phyloP scores from a whole-genome alignment of 192 early-diverging fungal species.

The Backusella liffmaniae region DNA sequence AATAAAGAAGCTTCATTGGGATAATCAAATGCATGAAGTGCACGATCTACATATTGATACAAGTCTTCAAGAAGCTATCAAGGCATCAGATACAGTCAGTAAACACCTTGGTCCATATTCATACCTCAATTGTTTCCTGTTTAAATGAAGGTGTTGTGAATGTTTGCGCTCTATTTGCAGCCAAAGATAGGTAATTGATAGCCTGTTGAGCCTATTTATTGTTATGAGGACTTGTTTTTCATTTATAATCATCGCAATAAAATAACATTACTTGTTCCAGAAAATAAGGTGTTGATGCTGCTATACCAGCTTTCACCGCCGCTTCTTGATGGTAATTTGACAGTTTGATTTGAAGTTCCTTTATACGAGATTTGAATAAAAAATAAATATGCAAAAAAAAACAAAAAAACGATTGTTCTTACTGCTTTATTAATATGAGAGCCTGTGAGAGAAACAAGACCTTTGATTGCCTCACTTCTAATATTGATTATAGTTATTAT shows the following conservation, averaged over 20 bases:
- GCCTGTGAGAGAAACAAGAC: constrained; percentile 26
- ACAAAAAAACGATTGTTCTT: background rate
- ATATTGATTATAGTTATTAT: background rate
- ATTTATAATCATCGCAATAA: too few relatives aligned
- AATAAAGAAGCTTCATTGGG: constrained; percentile 31
- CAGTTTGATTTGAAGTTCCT: constrained; percentile 36
- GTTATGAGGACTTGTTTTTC: too few relatives aligned
- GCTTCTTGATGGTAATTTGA: constrained; percentile 22
- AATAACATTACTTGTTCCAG: constrained; percentile 25
- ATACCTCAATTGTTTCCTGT: constrained; percentile 19
- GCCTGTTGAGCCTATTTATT: constrained; percentile 25
- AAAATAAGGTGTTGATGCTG: constrained; percentile 25
- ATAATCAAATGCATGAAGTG: constrained; percentile 28
- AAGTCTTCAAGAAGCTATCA: constrained; percentile 26
- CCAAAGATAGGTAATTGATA: constrained; percentile 29
- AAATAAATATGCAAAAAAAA: background rate
- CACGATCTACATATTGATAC: constrained; percentile 24
- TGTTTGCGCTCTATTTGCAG: constrained; percentile 13
- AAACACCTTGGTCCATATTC: background rate
- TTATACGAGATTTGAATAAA: background rate
- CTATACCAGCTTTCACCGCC: constrained; percentile 20
- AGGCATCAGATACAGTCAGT: background rate
- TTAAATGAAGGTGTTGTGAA: constrained; percentile 7
- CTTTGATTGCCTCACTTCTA: constrained; percentile 36
- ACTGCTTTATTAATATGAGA: constrained; percentile 29